Evolutionary conservation across 306 rosid species (phyloP), one percentile per base, ranked within the genome.

Genomic region (Pyrus betulifolia): DNA sequence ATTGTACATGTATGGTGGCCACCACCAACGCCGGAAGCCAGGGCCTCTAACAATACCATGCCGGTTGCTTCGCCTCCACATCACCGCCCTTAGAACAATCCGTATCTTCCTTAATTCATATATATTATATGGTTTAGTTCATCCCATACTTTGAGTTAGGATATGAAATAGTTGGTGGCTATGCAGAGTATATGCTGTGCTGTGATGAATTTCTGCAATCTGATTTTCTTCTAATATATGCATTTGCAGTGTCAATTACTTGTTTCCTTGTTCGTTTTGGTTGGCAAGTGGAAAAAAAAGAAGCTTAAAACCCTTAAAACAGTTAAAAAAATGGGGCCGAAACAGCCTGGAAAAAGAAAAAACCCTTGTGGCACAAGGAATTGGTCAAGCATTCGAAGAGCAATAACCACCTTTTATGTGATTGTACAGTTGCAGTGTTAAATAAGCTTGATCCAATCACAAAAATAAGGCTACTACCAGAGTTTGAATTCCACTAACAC

Each of bases 31-130:
- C 82, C 54, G 61, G 87, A 71, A 70, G 80, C 70, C 58, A 76
- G 76, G 81, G 82, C 81, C 21, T 76, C 83, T 14, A 81, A 74
- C 75, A 81, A 70, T 74, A 74, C 63, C 79, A 71, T 80, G 4
- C 77, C 76, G 0, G 73, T 42, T 13, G 79, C 75, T 22, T 85
- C 77, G 31, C 84, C 86, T 3, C 75, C 10, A 51, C 78, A 27
- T 12, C 78, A 28, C 13, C 74, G 21, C 54, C 52, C 49, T 27
- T 81, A 79, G 67, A 35, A 18, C 69, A 28, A 1, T 10, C 33
- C 5, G 6, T 19, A 51, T n/a, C 66, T 60, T 60, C 66, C 7
- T 23, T 60, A 25, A 5, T 25, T 60, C 63, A 11, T 23, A 49
- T 49, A 15, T 6, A 49, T 49, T 35, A 35, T 49, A 49, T 15